phyloP scores from a whole-genome alignment of 2,329 filamentous ascomycete species.

The Passalora sequoiae region DNA sequence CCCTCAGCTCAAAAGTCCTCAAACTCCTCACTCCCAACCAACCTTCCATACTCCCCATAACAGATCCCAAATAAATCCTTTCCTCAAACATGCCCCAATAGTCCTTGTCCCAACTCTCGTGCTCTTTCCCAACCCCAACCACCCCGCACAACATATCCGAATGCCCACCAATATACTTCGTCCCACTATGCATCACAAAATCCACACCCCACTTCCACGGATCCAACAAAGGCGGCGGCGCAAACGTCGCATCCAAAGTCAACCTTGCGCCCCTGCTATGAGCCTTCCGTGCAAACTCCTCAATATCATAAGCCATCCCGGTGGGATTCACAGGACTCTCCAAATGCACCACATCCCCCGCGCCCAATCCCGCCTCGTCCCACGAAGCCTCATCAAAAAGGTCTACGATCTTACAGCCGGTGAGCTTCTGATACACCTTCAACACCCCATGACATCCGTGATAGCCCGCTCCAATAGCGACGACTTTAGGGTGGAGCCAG shows the following conservation, averaged over 20 bases:
- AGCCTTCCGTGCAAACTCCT: constrained; percentile 66
- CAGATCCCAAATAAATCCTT: constrained; percentile 69
- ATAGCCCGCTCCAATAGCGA: constrained; percentile 81
- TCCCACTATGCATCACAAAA: constrained; percentile 84
- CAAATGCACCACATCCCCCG: constrained; percentile 81
- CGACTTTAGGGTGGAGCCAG: constrained; percentile 73
- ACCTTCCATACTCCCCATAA: constrained; percentile 84
- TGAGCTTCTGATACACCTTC: constrained; percentile 66
- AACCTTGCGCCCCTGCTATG: constrained; percentile 67
- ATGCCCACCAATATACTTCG: constrained; percentile 95
- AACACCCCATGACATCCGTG: constrained; percentile 91
- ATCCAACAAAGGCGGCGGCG: constrained; percentile 80
- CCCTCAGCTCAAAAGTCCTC: constrained; percentile 77
- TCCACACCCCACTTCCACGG: constrained; percentile 79
- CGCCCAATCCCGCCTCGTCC: constrained; percentile 61
- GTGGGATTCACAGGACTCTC: constrained; percentile 93
- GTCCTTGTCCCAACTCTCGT: constrained; percentile 47
- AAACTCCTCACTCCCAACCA: constrained; percentile 87
- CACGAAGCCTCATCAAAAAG: constrained; percentile 47
- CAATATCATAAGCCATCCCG: constrained; percentile 72
- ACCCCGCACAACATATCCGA: constrained; percentile 89
- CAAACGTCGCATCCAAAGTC: constrained; percentile 87
- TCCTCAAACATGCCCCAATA: constrained; percentile 59
- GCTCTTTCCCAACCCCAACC: constrained; percentile 55
- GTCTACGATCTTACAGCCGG: constrained; percentile 65